A percentile compares a stretch with the other conserved stretches of the same genome.
These are phyloP conservation scores for Bipolaris victoriae DNA, from an alignment of 2,329 filamentous ascomycete genomes.

Conservation along the genomic window DNA sequence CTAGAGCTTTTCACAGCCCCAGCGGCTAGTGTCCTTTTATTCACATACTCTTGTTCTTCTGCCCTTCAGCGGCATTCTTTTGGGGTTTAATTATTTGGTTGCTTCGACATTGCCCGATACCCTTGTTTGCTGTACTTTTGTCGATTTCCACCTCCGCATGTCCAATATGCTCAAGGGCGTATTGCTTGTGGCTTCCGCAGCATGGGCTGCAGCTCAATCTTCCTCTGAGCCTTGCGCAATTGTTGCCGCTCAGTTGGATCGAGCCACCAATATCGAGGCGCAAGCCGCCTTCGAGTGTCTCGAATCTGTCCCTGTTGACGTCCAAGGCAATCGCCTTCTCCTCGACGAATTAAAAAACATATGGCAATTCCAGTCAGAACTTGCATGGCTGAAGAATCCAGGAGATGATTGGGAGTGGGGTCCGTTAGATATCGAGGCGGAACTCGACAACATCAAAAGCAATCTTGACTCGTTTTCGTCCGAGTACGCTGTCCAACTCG, in stretches of 20 bases:
- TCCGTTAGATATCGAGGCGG: conserved; percentile 41
- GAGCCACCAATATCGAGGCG: conserved; percentile 20
- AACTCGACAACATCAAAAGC: conserved; percentile 42
- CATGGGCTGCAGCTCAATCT: conserved; percentile 23
- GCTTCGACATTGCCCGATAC: neutral
- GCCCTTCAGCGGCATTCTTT: neutral
- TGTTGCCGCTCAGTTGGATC: conserved; percentile 15
- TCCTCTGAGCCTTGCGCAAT: conserved; percentile 28
- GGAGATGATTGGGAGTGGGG: conserved; percentile 43
- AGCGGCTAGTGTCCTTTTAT: neutral
- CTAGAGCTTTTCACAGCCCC: conserved; percentile 7
- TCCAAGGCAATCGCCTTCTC: conserved; percentile 29
- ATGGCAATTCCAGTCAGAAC: conserved; percentile 47
- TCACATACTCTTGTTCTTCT: neutral
- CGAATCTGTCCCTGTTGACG: conserved; percentile 41
- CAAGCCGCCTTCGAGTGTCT: conserved; percentile 37
- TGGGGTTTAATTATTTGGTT: conserved; percentile 2
- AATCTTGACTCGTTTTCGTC: conserved; percentile 38
- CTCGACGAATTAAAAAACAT: conserved; percentile 40
- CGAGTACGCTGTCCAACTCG: conserved; percentile 49
- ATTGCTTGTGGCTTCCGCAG: conserved; percentile 22
- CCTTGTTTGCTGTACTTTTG: neutral
- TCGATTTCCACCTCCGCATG: neutral
- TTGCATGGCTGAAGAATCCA: conserved; percentile 45
- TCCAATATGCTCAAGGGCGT: conserved; percentile 18